Evolutionary conservation across 108 stramenopile species (phyloP), one percentile per base, ranked within the genome.

Genomic region (Cyclotella distinguenda): DNA sequence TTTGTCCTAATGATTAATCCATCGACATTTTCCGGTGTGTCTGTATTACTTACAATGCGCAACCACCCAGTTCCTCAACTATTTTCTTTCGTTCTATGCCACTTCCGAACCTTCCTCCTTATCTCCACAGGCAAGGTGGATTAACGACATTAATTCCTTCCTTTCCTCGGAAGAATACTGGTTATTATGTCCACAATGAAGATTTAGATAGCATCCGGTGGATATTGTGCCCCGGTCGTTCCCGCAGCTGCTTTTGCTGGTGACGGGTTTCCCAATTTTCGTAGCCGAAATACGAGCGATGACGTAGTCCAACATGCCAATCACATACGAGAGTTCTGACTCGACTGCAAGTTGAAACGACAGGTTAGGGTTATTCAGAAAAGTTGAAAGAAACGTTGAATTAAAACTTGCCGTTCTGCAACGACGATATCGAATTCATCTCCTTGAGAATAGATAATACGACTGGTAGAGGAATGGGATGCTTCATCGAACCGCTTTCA

Each of bases 181-280:
- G 74, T 82, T 86, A 45, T 94, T 94, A 75, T 94, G 93, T 3
- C 93, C 93, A 72, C 93, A 94, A 27, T 88, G 83, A 4, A 94
- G 72, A 50, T 89, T 89, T 35, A 91, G 55, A 59, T 90, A 94
- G 12, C 72, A 81, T 35, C 93, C 81, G n/a, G 70, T 66, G 12
- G 77, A 66, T 32, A 59, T 61, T 8, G 53, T 13, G 12, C 40
- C 86, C 4, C 74, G 57, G n/a, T 62, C 35, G 8, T 66, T 64
- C 25, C 36, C 54, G 2, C 45, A 23, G 18, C 54, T 48, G 34
- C 44, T 68, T 22, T 75, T 26, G 42, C 67, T 48, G 36, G 74
- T 60, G 58, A 78, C 58, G 26, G 68, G 69, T 18, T 69, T 64
- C 3, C 76, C 46, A 9, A 21, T 55, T 35, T 63, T 50, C 47